phyloP scores from a whole-genome alignment of 805 yeast species.

The Candida parachauliodes region DNA sequence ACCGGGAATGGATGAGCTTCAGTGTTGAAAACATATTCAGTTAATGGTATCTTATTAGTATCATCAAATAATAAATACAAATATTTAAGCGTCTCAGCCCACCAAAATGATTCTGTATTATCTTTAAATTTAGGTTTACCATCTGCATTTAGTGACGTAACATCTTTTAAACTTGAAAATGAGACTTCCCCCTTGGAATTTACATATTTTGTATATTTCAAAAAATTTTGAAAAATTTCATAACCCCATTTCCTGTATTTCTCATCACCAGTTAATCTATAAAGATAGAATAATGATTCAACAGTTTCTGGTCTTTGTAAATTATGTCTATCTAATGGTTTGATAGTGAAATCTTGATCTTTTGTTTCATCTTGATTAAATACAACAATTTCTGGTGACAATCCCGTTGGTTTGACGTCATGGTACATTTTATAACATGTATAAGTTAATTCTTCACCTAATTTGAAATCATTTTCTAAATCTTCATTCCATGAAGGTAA shows the following conservation, averaged over 20 bases:
- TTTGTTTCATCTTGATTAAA: constrained; percentile 57
- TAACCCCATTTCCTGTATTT: constrained; percentile 88
- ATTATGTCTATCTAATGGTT: constrained; percentile 73
- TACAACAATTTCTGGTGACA: constrained; percentile 84
- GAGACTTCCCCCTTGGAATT: constrained; percentile 40
- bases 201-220: constrained; percentile 50
- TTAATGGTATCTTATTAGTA: constrained; percentile 58
- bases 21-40: constrained; percentile 76
- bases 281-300: constrained; percentile 78
- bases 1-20: constrained; percentile 94
- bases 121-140: constrained; percentile 49
- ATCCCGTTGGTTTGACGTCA: constrained; percentile 61
- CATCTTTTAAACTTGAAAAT: constrained; percentile 66
- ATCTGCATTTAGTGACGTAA: constrained; percentile 42
- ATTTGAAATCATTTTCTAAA: constrained; percentile 58
- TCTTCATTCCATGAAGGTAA: constrained; percentile 53
- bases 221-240: constrained; percentile 73
- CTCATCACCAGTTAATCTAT: constrained; percentile 73
- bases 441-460: constrained; percentile 72
- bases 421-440: constrained; percentile 85
- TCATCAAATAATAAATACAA: constrained; percentile 75
- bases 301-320: constrained; percentile 93
- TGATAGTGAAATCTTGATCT: constrained; percentile 59
- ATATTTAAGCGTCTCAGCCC: constrained; percentile 89
- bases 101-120: constrained; percentile 90